phyloP scores from a whole-genome alignment of 2,329 filamentous ascomycete species.

The Emericellopsis cladophorae region DNA sequence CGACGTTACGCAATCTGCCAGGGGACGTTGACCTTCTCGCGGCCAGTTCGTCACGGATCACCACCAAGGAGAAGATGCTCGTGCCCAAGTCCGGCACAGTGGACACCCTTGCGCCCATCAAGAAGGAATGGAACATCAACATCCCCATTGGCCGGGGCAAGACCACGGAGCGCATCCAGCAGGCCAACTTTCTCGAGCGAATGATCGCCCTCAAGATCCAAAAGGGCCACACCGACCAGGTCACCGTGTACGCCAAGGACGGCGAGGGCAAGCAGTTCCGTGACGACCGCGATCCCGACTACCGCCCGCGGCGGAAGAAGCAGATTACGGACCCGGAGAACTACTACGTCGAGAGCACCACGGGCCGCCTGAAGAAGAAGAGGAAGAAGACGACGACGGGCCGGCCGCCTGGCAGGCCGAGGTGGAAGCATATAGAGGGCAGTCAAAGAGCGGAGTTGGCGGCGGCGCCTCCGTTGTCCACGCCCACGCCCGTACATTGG shows the following conservation, averaged over 20 bases:
- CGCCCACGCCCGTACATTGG: constrained; percentile 21
- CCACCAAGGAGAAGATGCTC: constrained; percentile 52
- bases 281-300: constrained; percentile 27
- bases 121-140: constrained; percentile 27
- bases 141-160: constrained; percentile 32
- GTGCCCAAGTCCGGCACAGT: constrained; percentile 26
- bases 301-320: constrained; percentile 17
- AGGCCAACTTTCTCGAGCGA: constrained; percentile 49
- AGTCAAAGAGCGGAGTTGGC: background rate
- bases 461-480: constrained; percentile 11
- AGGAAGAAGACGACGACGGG: constrained; percentile 5
- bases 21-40: constrained; percentile 58
- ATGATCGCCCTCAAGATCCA: constrained; percentile 52
- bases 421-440: background rate
- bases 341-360: constrained; percentile 7
- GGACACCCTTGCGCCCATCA: constrained; percentile 23
- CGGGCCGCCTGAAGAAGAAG: constrained; percentile 5
- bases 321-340: constrained; percentile 8
- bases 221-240: constrained; percentile 51
- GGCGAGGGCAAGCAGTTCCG: constrained; percentile 26
- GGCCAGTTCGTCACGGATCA: constrained; percentile 56
- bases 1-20: constrained; percentile 35
- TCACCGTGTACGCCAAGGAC: constrained; percentile 44
- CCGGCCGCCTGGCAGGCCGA: background rate
- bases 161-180: constrained; percentile 32